Evolutionary conservation across 768 basidiomycete genomes (phyloP).

Genomic region (Fistulinella prunicolor): DNA sequence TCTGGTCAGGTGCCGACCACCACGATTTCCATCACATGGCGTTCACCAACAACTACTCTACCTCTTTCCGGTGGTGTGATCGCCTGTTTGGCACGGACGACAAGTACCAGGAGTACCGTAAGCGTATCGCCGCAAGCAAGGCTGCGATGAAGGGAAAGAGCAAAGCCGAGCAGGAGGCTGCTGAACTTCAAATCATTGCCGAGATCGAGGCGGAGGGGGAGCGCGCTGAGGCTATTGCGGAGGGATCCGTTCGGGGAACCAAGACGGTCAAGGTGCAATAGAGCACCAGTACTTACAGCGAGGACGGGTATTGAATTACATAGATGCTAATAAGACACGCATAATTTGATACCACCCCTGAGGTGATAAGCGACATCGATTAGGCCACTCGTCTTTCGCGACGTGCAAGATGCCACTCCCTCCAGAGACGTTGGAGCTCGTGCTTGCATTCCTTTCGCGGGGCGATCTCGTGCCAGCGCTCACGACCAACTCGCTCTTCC

Average conservation of each 20-base stretch:
- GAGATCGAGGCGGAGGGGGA: slow-evolving; percentile 76
- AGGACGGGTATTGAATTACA: slow-evolving; percentile 1
- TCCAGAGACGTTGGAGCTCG: slow-evolving; percentile 36
- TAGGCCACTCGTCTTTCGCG: too few relatives aligned
- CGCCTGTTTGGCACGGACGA: slow-evolving; percentile 84
- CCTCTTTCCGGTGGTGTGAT: slow-evolving; percentile 95
- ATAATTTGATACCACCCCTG: slow-evolving; percentile 10
- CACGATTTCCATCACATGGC: slow-evolving; percentile 99
- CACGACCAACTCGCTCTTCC: slow-evolving; percentile 22
- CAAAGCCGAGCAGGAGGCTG: slow-evolving; percentile 48
- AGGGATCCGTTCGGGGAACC: slow-evolving; percentile 32
- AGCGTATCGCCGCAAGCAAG: slow-evolving; percentile 61
- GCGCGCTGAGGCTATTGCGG: slow-evolving; percentile 60
- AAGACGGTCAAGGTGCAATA: slow-evolving; percentile 31
- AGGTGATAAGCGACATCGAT: too few relatives aligned
- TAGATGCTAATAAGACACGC: slow-evolving; percentile 6
- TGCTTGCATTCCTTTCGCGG: slow-evolving; percentile 26
- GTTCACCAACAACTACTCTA: slow-evolving; percentile 91
- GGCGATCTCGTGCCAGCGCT: slow-evolving; percentile 27
- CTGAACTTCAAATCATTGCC: slow-evolving; percentile 61
- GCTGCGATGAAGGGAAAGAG: slow-evolving; percentile 49
- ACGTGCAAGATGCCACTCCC: too few relatives aligned
- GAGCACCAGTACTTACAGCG: too few relatives aligned
- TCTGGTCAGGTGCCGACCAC: slow-evolving; percentile 98
- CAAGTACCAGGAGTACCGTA: slow-evolving; percentile 83